Conservation (phyloP, 2,329 filamentous ascomycete genomes). For the Monilinia aucupariae region DNA sequence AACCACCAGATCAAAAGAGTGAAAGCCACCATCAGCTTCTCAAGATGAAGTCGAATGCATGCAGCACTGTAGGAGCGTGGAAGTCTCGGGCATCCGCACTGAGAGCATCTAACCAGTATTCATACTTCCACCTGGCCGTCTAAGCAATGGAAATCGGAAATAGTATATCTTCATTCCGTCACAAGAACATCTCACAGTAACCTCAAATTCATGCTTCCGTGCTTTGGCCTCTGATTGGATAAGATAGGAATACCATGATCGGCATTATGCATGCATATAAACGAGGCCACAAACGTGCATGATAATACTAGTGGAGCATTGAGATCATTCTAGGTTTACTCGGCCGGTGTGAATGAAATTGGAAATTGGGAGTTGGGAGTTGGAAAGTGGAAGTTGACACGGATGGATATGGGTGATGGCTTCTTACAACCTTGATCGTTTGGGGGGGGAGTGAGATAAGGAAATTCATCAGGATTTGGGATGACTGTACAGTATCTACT, state of each 20-base stretch:
- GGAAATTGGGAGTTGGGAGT: no score
- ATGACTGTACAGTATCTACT: no score
- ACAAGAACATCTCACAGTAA: constrained; percentile 6
- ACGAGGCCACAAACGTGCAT: constrained; percentile 14
- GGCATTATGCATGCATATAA: constrained; percentile 13
- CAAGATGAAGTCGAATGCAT: background rate
- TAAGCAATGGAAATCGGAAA: background rate
- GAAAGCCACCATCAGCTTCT: background rate
- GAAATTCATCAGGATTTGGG: no score
- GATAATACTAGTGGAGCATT: no score
- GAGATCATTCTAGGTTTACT: constrained; percentile 6
- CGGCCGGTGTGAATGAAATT: background rate
- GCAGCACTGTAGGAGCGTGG: no score
- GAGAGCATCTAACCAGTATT: no score
- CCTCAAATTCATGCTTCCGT: constrained; percentile 5
- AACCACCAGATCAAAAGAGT: no score
- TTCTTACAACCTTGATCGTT: background rate
- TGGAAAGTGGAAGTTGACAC: no score
- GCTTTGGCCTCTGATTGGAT: constrained; percentile 1
- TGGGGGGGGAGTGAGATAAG: background rate
- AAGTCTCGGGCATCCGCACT: no score
- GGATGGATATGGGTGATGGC: no score
- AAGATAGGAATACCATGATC: background rate
- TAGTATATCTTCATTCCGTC: constrained; percentile 12
- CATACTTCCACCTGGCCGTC: background rate